A percentile compares a stretch with the other conserved stretches of the same genome.
phyloP scores from a whole-genome alignment of 805 yeast species.

The Sugiyamaella americana region DNA sequence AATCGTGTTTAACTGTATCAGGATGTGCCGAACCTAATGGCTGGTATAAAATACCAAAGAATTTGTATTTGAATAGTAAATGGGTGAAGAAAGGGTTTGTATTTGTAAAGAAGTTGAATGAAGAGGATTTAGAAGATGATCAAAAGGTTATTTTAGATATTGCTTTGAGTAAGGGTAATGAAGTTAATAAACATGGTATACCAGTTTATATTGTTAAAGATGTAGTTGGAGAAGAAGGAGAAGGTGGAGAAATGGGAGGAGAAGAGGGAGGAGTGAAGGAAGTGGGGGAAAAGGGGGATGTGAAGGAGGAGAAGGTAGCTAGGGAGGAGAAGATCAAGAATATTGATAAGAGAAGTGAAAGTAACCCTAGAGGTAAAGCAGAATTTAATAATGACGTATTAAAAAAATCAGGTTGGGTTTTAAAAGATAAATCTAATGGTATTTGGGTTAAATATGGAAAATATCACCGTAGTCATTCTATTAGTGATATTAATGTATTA shows the following conservation, averaged over 20 bases:
- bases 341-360: conserved; percentile 1
- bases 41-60: conserved; percentile 44
- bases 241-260: background rate
- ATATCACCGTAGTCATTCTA: conserved; percentile 33
- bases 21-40: conserved; percentile 28
- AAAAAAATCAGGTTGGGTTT: conserved; percentile 32
- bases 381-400: conserved; percentile 4
- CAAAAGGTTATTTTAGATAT: conserved; percentile 14
- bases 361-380: background rate
- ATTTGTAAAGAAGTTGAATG: conserved; percentile 25
- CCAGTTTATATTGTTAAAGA: conserved; percentile 22
- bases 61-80: conserved; percentile 37
- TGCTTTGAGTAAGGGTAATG: conserved; percentile 8
- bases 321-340: background rate
- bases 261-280: background rate
- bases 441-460: conserved; percentile 56
- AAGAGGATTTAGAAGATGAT: conserved; percentile 14
- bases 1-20: conserved; percentile 28
- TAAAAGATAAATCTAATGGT: conserved; percentile 32
- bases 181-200: conserved; percentile 8
- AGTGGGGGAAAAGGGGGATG: background rate
- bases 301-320: background rate
- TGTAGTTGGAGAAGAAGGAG: background rate
- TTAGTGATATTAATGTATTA: conserved; percentile 59
- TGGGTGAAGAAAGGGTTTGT: conserved; percentile 42